Evolutionary conservation across 306 rosid species (phyloP).

Genomic region (Gillenia trifoliata): DNA sequence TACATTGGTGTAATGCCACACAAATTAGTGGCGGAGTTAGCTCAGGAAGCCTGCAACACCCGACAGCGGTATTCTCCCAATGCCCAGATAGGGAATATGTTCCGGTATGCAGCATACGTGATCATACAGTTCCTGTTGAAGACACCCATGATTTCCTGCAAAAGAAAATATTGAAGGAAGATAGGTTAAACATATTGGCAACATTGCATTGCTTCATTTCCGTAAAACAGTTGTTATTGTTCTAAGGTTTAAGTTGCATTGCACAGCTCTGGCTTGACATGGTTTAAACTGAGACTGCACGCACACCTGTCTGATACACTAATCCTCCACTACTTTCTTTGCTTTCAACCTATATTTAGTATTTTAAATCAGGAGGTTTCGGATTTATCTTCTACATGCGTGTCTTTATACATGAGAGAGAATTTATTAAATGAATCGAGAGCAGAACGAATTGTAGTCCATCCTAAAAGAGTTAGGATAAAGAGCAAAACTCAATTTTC

Average conservation of each 20-base stretch:
- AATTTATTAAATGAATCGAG: background rate
- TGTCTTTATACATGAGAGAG: background rate
- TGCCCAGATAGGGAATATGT: conserved; percentile 89
- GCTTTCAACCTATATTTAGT: too few relatives aligned
- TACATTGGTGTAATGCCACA: background rate
- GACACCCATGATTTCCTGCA: conserved; percentile 86
- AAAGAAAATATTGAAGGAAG: background rate
- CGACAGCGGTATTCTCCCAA: conserved; percentile 62
- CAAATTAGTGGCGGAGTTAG: background rate
- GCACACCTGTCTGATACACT: background rate
- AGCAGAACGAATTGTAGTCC: background rate
- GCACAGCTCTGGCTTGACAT: background rate
- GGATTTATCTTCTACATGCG: background rate
- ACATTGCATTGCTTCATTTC: too few relatives aligned
- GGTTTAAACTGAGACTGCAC: background rate
- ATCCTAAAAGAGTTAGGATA: background rate
- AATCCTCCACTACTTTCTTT: background rate
- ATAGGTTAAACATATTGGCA: background rate
- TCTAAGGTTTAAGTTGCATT: background rate
- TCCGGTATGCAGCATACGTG: conserved; percentile 73
- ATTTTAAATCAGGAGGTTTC: background rate
- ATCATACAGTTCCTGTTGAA: conserved; percentile 87
- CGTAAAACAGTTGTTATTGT: background rate
- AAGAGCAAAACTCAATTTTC: too few relatives aligned
- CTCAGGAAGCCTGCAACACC: conserved; percentile 36